phyloP scores from a whole-genome alignment of 768 basidiomycete genomes.

The Hysterangium stoloniferum region DNA sequence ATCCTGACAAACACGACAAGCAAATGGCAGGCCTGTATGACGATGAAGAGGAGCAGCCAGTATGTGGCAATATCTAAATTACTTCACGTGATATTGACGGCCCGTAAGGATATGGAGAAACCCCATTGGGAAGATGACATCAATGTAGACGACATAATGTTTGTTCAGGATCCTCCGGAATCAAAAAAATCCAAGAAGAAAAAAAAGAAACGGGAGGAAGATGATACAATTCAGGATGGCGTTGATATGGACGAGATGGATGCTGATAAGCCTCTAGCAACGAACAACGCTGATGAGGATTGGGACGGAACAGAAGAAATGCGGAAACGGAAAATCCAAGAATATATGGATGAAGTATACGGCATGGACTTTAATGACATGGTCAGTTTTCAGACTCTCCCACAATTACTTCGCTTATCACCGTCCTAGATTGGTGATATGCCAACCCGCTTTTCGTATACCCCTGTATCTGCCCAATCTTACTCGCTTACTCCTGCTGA shows the following conservation, averaged over 20 bases:
- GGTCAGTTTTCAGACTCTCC: constrained; percentile 38
- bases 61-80: neutral
- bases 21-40: constrained; percentile 76
- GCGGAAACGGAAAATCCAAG: constrained; percentile 72
- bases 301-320: constrained; percentile 87
- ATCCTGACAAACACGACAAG: constrained; percentile 72
- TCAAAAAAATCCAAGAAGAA: constrained; percentile 43
- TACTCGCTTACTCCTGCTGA: constrained; percentile 77
- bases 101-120: constrained; percentile 51
- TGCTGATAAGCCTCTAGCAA: constrained; percentile 50
- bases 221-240: constrained; percentile 39
- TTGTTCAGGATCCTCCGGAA: constrained; percentile 15
- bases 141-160: constrained; percentile 60
- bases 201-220: constrained; percentile 22
- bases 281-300: constrained; percentile 38
- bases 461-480: constrained; percentile 49
- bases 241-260: constrained; percentile 41
- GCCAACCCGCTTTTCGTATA: constrained; percentile 91
- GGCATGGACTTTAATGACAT: constrained; percentile 93
- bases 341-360: constrained; percentile 90
- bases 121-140: constrained; percentile 92
- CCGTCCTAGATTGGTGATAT: constrained; percentile 68
- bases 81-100: neutral
- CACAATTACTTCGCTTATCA: constrained; percentile 8
- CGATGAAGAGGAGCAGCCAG: constrained; percentile 29